Base-by-base conservation (phyloP, 2,329 filamentous ascomycete species). In the Tolypocladium amazonense region DNA sequence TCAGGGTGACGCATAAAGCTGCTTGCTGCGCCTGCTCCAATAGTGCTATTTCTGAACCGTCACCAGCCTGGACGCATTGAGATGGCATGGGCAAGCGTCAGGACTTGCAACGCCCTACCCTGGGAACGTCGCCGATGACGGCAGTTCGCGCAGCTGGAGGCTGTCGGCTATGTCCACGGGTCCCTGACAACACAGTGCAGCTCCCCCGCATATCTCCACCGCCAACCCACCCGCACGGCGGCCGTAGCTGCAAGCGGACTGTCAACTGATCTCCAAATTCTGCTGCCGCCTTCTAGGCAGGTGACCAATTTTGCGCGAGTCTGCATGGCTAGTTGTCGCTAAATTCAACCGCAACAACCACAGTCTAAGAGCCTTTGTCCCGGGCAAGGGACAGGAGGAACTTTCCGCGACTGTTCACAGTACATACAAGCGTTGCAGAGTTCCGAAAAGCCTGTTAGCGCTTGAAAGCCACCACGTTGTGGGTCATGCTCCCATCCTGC, bases 231-330 rank as follows among this genome's bases (percentile, higher is more conserved):
- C 56, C 33, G 27, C 57, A 41, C 59, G 47, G 30, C 33, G 27
- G 33, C 47, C 20, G 55, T 55, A 50, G 59, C 59, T 62, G 61
- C 57, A 62, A 62, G 57, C 59, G 59, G 56, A 56, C 56, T 52
- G 55, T 56, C 39, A 56, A 56, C 38, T 56, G 55, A 56, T 56
- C 55, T 56, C 14, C 56, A 47, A 58, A 20, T 14, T 47, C 56
- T 58, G 27, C 39, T 27, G n/a, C n/a, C 30, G 30, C 15, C 56
- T n/a, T 11, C 30, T 56, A 55, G 53, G 61, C 62, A 43, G 59
- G 60, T 63, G 62, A 61, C 61, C 62, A 53, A 7, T 27, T 35
- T 23, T 23, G 30, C 50, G 30, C 20, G 56, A 27, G n/a, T 11
- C 41, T 25, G 56, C 56, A 25, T 52, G 33, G 30, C 33, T 58